Conservation (phyloP, 78 protist genomes). For the Cavenderia fasciculata region DNA sequence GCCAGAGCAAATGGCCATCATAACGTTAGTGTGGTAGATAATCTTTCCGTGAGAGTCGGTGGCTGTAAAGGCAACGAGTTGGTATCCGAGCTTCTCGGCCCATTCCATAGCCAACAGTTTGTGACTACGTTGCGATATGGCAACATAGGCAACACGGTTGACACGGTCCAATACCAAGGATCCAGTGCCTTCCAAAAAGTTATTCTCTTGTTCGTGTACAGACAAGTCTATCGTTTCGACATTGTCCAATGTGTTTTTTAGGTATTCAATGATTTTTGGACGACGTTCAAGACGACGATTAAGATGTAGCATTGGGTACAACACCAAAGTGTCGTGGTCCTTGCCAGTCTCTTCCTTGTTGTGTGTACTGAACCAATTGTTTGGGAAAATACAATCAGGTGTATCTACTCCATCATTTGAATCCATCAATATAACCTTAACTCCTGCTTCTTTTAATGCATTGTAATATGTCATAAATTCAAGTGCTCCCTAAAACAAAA, state of each 20-base stretch:
- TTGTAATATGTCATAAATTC: conserved; percentile 30
- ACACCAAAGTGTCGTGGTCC: background rate
- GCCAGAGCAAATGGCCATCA: conserved; percentile 60
- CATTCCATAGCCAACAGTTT: conserved; percentile 24
- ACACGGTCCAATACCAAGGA: conserved; percentile 73
- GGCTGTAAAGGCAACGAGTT: conserved; percentile 12
- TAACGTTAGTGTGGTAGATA: conserved; percentile 74
- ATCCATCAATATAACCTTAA: conserved; percentile 20
- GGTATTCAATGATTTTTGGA: conserved; percentile 30
- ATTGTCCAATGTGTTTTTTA: background rate
- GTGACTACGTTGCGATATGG: conserved; percentile 43
- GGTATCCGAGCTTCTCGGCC: conserved; percentile 34
- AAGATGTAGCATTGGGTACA: conserved; percentile 66
- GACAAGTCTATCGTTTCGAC: conserved; percentile 14
- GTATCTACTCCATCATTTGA: conserved; percentile 65
- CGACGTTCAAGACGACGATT: conserved; percentile 68
- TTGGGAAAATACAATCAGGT: conserved; percentile 78
- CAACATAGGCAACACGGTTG: conserved; percentile 49
- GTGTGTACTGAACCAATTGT: conserved; percentile 78
- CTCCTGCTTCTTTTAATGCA: conserved; percentile 4
- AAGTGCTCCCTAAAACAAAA: background rate
- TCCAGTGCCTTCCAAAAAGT: conserved; percentile 69
- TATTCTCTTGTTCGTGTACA: background rate
- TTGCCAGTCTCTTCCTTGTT: background rate
- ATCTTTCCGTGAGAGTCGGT: conserved; percentile 18